These are phyloP conservation scores for Rhodotorula graminis DNA, from an alignment of 768 basidiomycete genomes.

Conservation along the genomic window DNA sequence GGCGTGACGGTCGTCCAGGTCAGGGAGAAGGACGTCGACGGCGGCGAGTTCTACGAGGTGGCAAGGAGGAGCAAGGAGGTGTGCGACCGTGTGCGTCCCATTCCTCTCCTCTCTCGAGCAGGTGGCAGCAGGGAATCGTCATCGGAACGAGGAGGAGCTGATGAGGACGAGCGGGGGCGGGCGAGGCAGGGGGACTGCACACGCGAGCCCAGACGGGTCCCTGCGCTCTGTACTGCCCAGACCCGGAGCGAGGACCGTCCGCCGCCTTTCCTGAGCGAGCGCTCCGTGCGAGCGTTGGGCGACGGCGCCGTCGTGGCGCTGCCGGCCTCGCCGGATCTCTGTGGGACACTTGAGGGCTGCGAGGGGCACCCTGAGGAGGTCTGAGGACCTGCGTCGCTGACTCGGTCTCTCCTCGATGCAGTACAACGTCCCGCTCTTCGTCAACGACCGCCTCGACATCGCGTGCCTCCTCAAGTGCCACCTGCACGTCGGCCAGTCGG, in stretches of 20 bases:
- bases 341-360: no score
- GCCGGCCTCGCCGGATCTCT: no score
- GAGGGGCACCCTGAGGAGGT: no score
- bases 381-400: no score
- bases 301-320: no score
- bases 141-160: neutral
- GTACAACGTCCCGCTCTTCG: conserved; percentile 74
- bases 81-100: conserved; percentile 55
- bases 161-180: neutral
- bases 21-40: conserved; percentile 71
- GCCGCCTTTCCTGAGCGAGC: no score
- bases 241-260: no score
- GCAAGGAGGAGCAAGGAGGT: conserved; percentile 65
- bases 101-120: neutral
- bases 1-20: conserved; percentile 81
- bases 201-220: no score
- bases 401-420: conserved; percentile 2
- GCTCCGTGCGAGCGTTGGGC: no score
- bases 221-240: no score
- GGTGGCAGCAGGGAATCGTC: no score
- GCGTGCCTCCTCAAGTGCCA: conserved; percentile 54
- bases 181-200: no score
- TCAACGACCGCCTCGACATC: conserved; percentile 76
- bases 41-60: conserved; percentile 75
- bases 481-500: conserved; percentile 83